phyloP scores from a whole-genome alignment of 2,329 filamentous ascomycete species.

The Gnomoniopsis smithogilvyi region DNA sequence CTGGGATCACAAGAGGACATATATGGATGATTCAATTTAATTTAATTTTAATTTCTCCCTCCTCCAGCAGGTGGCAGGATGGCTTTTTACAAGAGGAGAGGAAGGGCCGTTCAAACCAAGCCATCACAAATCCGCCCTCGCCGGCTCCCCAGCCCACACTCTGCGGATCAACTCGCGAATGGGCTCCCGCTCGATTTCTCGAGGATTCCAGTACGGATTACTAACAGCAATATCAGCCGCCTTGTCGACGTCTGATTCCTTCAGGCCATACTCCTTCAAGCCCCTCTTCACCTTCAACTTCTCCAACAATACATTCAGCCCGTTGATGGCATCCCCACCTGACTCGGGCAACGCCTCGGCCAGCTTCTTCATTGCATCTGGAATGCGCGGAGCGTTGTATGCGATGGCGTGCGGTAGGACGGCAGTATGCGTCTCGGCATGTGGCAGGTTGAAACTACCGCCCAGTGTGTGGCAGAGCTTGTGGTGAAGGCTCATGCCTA shows the following conservation, averaged over 20 bases:
- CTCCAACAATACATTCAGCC: slow-evolving; percentile 52
- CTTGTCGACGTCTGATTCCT: slow-evolving; percentile 54
- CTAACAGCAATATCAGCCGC: slow-evolving; percentile 53
- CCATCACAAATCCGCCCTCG: slow-evolving; percentile 45
- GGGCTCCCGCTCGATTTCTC: slow-evolving; percentile 44
- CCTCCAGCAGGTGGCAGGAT: no score
- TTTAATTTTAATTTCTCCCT: no score
- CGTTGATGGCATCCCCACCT: slow-evolving; percentile 54
- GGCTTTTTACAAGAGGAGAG: no score
- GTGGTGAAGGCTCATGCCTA: slow-evolving; percentile 63
- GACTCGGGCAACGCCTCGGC: slow-evolving; percentile 52
- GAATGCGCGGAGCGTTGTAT: slow-evolving; percentile 57
- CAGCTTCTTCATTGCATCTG: slow-evolving; percentile 48
- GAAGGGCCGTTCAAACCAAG: no score
- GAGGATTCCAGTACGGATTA: slow-evolving; percentile 57
- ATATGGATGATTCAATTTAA: no score
- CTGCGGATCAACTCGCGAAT: slow-evolving; percentile 54
- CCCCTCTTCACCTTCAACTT: slow-evolving; percentile 49
- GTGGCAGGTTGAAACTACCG: slow-evolving; percentile 60
- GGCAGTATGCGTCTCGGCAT: slow-evolving; percentile 63
- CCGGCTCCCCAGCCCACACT: slow-evolving; percentile 55
- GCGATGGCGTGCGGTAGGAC: slow-evolving; percentile 61
- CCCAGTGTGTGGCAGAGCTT: slow-evolving; percentile 66
- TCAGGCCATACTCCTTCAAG: slow-evolving; percentile 52
- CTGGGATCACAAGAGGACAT: no score